phyloP scores from a whole-genome alignment of 768 basidiomycete species.

The Cubamyces sp. region DNA sequence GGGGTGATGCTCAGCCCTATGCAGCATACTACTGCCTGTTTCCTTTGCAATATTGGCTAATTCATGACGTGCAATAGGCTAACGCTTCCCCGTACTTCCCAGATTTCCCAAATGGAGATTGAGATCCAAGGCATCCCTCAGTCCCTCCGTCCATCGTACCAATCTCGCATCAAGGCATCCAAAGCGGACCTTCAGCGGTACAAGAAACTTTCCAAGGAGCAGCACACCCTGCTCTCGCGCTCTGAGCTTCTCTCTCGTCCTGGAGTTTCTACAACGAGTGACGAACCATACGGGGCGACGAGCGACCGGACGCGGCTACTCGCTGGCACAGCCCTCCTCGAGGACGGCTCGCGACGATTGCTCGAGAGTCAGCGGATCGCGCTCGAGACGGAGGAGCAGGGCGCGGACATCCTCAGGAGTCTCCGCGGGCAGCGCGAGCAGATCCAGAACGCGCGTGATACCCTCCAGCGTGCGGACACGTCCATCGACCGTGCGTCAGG shows the following conservation, averaged over 20 bases:
- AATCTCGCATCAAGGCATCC: slow-evolving; percentile 70
- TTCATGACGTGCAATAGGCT: neutral
- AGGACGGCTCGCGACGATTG: slow-evolving; percentile 83
- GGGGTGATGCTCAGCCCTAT: no score
- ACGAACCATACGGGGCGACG: slow-evolving; percentile 76
- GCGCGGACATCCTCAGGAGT: slow-evolving; percentile 88
- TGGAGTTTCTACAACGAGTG: slow-evolving; percentile 54
- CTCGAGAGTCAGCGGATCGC: slow-evolving; percentile 92
- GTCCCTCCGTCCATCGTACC: slow-evolving; percentile 77
- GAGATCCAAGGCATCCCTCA: slow-evolving; percentile 95
- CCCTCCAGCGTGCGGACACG: slow-evolving; percentile 81
- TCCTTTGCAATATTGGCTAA: no score
- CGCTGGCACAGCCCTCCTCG: slow-evolving; percentile 74
- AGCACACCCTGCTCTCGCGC: slow-evolving; percentile 70
- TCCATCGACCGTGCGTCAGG: slow-evolving; percentile 91
- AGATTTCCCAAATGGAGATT: slow-evolving; percentile 99
- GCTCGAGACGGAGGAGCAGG: slow-evolving; percentile 94
- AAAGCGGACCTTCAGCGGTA: slow-evolving; percentile 75
- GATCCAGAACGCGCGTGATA: slow-evolving; percentile 91
- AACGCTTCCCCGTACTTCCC: slow-evolving; percentile 1
- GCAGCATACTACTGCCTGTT: no score
- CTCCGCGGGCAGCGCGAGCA: slow-evolving; percentile 89
- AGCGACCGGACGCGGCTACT: slow-evolving; percentile 82
- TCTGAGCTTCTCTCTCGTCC: slow-evolving; percentile 68
- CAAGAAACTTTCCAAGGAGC: slow-evolving; percentile 82